A percentile compares a stretch with the other conserved stretches of the same genome.
Evolutionary conservation across 2,329 filamentous ascomycete species (phyloP).

Genomic region (Fusarium pseudoanthophilum): DNA sequence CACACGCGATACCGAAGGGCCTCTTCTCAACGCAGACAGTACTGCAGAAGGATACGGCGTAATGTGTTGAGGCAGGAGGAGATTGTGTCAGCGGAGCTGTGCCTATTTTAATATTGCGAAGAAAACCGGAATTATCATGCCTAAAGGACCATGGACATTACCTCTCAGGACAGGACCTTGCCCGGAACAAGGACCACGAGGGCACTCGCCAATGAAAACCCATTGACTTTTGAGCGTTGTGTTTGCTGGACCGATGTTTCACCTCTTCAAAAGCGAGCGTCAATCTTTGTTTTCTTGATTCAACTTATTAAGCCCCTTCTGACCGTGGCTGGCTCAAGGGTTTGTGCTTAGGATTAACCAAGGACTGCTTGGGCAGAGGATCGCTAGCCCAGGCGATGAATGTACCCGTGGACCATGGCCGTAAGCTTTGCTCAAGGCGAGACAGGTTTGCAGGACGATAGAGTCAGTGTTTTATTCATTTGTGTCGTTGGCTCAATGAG

Average conservation of each 20-base stretch:
- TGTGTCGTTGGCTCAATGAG: background rate
- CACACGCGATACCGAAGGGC: constrained; percentile 1
- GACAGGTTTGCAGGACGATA: background rate
- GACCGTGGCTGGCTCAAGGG: background rate
- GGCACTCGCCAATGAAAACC: background rate
- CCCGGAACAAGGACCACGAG: background rate
- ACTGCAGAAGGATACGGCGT: background rate
- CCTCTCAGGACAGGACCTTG: background rate
- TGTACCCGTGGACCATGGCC: background rate
- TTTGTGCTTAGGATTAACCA: background rate
- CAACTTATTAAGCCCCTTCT: background rate
- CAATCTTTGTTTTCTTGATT: background rate
- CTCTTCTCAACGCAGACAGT: background rate
- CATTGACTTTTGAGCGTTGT: background rate
- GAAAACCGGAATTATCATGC: background rate
- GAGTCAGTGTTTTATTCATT: background rate
- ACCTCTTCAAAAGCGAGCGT: background rate
- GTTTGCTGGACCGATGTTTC: background rate
- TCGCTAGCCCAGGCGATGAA: background rate
- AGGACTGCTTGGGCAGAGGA: background rate
- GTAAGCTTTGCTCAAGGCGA: background rate
- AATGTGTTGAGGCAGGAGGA: background rate
- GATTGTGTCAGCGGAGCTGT: background rate
- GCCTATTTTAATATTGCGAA: background rate
- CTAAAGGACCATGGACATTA: constrained; percentile 4